A percentile compares a stretch with the other conserved stretches of the same genome.
Conservation (phyloP, 352 stramenopile genomes). For the Plasmopara halstedii region DNA sequence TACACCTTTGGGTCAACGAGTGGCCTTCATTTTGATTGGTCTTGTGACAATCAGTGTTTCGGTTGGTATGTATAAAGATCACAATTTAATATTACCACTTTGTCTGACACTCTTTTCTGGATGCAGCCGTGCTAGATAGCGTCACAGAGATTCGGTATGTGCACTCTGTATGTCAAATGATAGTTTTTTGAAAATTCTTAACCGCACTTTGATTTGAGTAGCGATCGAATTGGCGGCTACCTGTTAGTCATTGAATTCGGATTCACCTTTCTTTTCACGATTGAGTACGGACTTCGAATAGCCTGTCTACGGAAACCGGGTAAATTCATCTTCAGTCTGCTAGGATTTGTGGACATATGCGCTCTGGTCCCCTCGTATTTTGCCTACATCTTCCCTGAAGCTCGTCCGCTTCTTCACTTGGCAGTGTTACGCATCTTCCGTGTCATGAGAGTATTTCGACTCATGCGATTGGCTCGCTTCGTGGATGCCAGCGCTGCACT, state of each 20-base stretch:
- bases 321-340: slow-evolving; percentile 59
- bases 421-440: slow-evolving; percentile 73
- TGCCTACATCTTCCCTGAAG: slow-evolving; percentile 49
- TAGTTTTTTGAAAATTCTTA: too few species aligned
- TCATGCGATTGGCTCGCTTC: slow-evolving; percentile 65
- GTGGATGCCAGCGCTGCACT: slow-evolving; percentile 62
- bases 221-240: slow-evolving; percentile 52
- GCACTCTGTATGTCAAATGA: too few species aligned
- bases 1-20: slow-evolving; percentile 52
- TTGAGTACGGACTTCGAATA: slow-evolving; percentile 68
- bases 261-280: slow-evolving; percentile 75
- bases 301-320: slow-evolving; percentile 48
- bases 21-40: slow-evolving; percentile 59
- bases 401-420: slow-evolving; percentile 59
- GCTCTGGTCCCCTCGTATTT: slow-evolving; percentile 77
- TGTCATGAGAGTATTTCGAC: slow-evolving; percentile 71
- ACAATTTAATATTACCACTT: background rate
- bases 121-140: slow-evolving; percentile 57
- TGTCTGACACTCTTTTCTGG: background rate
- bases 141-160: slow-evolving; percentile 55
- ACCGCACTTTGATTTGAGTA: slow-evolving; percentile 8
- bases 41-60: slow-evolving; percentile 65
- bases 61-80: slow-evolving; percentile 25
- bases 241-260: slow-evolving; percentile 62
- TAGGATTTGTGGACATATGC: slow-evolving; percentile 71